Conservation (phyloP, 371 early-diverging fungal species). For the Lichtheimia ramosa region DNA sequence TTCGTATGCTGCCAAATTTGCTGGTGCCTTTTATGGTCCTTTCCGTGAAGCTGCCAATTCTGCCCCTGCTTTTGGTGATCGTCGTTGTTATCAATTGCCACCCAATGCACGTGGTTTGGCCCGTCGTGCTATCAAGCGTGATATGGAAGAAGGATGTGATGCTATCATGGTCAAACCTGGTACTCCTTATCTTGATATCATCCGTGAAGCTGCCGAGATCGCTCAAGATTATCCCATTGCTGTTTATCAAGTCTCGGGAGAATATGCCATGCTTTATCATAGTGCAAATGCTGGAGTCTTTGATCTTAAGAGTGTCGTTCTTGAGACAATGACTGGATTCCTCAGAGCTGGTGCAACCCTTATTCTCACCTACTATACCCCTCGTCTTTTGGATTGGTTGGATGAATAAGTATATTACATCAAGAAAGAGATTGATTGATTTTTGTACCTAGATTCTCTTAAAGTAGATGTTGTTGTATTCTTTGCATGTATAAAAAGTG, state of each 20-base stretch:
- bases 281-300: constrained; percentile 87
- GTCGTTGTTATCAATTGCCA: constrained; percentile 94
- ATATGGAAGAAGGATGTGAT: constrained; percentile 94
- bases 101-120: constrained; percentile 87
- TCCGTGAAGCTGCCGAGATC: constrained; percentile 84
- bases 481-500: too few species aligned
- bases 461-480: too few species aligned
- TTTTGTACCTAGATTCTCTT: too few species aligned
- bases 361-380: constrained; percentile 93
- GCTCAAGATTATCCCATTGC: constrained; percentile 75
- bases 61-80: constrained; percentile 89
- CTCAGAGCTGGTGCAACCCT: constrained; percentile 91
- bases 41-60: constrained; percentile 96
- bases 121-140: constrained; percentile 83
- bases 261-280: constrained; percentile 93
- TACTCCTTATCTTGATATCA: constrained; percentile 92
- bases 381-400: constrained; percentile 89
- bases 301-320: constrained; percentile 78
- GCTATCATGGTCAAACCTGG: constrained; percentile 97
- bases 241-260: constrained; percentile 94
- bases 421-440: too few species aligned
- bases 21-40: constrained; percentile 94
- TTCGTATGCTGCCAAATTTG: constrained; percentile 95
- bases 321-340: constrained; percentile 84
- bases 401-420: constrained; percentile 29